Evolutionary conservation across 306 rosid species (phyloP).

Genomic region (Prunus davidiana): DNA sequence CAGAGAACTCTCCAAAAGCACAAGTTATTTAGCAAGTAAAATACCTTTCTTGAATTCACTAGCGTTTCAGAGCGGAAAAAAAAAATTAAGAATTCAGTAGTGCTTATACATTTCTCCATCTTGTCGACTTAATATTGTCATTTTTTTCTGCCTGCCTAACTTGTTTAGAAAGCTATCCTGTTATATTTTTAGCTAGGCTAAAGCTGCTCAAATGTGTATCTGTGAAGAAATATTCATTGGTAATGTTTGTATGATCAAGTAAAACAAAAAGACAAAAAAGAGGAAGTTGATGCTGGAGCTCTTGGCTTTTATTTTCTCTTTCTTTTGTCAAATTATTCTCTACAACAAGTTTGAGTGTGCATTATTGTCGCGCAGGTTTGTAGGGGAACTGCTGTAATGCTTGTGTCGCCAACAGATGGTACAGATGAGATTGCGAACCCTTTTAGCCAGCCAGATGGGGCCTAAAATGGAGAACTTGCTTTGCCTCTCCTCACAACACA

Average conservation of each 20-base stretch:
- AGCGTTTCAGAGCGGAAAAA: no score
- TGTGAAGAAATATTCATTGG: no score
- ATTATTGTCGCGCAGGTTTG: conserved; percentile 61
- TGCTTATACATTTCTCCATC: not conserved
- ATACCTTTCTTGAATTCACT: not conserved
- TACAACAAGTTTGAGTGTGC: not conserved
- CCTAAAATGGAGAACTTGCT: conserved; percentile 21
- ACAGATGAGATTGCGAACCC: conserved; percentile 99
- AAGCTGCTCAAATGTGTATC: no score
- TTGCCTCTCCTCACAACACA: not conserved
- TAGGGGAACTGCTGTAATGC: conserved; percentile 99
- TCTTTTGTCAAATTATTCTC: not conserved
- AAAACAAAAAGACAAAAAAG: no score
- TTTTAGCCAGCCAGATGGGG: conserved; percentile 85
- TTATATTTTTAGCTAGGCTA: no score
- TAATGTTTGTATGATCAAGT: no score
- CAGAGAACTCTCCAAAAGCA: not conserved
- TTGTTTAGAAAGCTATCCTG: no score
- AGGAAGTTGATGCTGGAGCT: no score
- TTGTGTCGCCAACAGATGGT: conserved; percentile 96
- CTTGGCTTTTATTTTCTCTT: not conserved
- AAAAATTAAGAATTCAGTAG: not conserved
- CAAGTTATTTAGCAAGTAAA: not conserved
- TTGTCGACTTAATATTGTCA: not conserved
- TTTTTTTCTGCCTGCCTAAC: not conserved